Evolutionary conservation across 2,329 filamentous ascomycete species (phyloP).

Genomic region (Ophiocordyceps australis): DNA sequence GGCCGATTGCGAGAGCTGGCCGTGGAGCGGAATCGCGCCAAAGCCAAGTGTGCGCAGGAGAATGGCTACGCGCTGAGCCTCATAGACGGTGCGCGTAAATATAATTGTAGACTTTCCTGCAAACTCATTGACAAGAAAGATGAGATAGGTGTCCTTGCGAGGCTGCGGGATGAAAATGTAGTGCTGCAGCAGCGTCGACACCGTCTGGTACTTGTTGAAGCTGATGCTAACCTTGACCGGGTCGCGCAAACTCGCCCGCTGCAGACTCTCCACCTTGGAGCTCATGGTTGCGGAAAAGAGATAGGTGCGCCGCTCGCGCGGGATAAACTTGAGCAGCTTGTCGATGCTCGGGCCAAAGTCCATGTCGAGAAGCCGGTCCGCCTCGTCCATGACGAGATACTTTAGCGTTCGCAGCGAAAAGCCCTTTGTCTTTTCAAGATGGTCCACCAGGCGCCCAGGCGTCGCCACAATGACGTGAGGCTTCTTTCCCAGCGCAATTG

Average conservation of each 20-base stretch:
- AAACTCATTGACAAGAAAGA: conserved; percentile 74
- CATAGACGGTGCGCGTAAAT: conserved; percentile 83
- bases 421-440: conserved; percentile 91
- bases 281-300: conserved; percentile 93
- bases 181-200: conserved; percentile 70
- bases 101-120: conserved; percentile 75
- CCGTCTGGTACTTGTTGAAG: conserved; percentile 75
- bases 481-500: conserved; percentile 85
- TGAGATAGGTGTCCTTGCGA: conserved; percentile 78
- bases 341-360: conserved; percentile 88
- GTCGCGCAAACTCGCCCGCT: conserved; percentile 73
- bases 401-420: conserved; percentile 71
- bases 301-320: conserved; percentile 60
- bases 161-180: conserved; percentile 76
- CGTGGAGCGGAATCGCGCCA: conserved; percentile 81
- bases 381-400: conserved; percentile 90
- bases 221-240: conserved; percentile 71
- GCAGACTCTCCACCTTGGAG: conserved; percentile 81
- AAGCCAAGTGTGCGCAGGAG: conserved; percentile 73
- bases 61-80: conserved; percentile 72
- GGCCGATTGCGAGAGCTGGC: conserved; percentile 73
- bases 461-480: conserved; percentile 90
- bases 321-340: conserved; percentile 81
- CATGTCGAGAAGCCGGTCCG: conserved; percentile 78
- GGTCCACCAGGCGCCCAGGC: conserved; percentile 74